Evolutionary conservation across 345 rosid species (phyloP).

Genomic region (Murraya paniculata): DNA sequence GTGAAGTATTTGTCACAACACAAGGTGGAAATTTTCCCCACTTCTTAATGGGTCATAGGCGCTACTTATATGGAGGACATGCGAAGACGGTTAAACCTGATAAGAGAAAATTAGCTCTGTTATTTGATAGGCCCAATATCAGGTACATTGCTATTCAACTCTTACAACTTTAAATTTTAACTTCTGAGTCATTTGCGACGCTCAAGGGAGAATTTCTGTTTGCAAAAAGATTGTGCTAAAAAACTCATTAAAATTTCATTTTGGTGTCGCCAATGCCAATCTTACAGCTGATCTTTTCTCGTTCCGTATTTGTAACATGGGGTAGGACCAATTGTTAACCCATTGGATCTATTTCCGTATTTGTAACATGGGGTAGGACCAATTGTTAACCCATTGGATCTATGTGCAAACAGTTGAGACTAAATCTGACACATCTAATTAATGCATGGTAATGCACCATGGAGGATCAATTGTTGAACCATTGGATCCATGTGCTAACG

Average conservation of each 20-base stretch:
- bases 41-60: slow-evolving; percentile 94
- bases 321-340: too few species aligned
- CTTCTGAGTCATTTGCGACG: neutral
- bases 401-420: too few species aligned
- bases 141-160: slow-evolving; percentile 42
- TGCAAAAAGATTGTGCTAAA: neutral
- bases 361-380: too few species aligned
- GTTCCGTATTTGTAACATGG: too few species aligned
- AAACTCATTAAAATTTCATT: neutral
- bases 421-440: too few species aligned
- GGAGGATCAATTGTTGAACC: too few species aligned
- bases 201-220: neutral
- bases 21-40: slow-evolving; percentile 99
- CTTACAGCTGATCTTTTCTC: neutral
- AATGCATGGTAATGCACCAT: too few species aligned
- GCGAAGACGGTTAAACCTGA: slow-evolving; percentile 89
- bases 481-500: too few species aligned
- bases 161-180: neutral
- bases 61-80: slow-evolving; percentile 85
- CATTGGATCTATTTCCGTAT: too few species aligned
- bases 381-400: too few species aligned
- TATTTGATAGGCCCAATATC: slow-evolving; percentile 75
- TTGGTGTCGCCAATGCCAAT: neutral
- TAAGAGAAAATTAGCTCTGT: slow-evolving; percentile 79
- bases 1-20: slow-evolving; percentile 92